Percentiles rank a stretch among this genome's conserved stretches.
Conservation (phyloP, 805 yeast genomes). For the Isabelozyma heimii region DNA sequence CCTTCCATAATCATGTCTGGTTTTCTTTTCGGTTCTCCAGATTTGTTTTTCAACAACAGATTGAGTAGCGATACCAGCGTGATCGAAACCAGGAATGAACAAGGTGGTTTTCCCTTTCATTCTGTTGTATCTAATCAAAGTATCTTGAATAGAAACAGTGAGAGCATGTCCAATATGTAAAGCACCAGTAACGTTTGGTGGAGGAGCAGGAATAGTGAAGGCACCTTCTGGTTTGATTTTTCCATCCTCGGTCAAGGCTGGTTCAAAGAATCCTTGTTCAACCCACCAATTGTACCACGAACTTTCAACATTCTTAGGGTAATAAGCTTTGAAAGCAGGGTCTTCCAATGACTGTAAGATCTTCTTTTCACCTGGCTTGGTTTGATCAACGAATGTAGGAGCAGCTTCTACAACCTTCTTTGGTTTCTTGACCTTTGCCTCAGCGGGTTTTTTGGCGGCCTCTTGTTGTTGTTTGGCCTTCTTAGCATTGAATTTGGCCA, state of each 20-base stretch:
- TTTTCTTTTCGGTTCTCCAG: slow-evolving; percentile 82
- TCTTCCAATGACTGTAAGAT: slow-evolving; percentile 82
- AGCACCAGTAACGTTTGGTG: slow-evolving; percentile 99
- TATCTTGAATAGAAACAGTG: slow-evolving; percentile 91
- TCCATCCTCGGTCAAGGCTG: slow-evolving; percentile 77
- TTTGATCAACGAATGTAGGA: slow-evolving; percentile 84
- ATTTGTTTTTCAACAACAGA: slow-evolving; percentile 95
- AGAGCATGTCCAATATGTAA: slow-evolving; percentile 98
- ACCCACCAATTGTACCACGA: slow-evolving; percentile 99
- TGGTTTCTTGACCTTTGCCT: slow-evolving; percentile 59
- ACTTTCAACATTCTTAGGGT: slow-evolving; percentile 88
- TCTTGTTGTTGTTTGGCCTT: slow-evolving; percentile 57
- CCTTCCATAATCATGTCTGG: slow-evolving; percentile 95
- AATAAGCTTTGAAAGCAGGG: slow-evolving; percentile 91
- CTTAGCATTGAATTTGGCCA: slow-evolving; percentile 85
- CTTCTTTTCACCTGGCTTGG: slow-evolving; percentile 90
- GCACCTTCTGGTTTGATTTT: slow-evolving; percentile 74
- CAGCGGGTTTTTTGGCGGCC: slow-evolving; percentile 39
- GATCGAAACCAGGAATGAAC: slow-evolving; percentile 95
- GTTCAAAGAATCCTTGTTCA: slow-evolving; percentile 81
- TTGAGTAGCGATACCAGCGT: slow-evolving; percentile 98
- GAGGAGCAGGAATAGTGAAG: slow-evolving; percentile 96
- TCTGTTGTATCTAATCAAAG: slow-evolving; percentile 89
- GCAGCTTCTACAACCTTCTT: slow-evolving; percentile 66
- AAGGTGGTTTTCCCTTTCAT: slow-evolving; percentile 95